Percentiles rank a stretch among this genome's conserved stretches.
Evolutionary conservation across 2,329 filamentous ascomycete genomes (phyloP).

Genomic region (Xylaria polymorpha): DNA sequence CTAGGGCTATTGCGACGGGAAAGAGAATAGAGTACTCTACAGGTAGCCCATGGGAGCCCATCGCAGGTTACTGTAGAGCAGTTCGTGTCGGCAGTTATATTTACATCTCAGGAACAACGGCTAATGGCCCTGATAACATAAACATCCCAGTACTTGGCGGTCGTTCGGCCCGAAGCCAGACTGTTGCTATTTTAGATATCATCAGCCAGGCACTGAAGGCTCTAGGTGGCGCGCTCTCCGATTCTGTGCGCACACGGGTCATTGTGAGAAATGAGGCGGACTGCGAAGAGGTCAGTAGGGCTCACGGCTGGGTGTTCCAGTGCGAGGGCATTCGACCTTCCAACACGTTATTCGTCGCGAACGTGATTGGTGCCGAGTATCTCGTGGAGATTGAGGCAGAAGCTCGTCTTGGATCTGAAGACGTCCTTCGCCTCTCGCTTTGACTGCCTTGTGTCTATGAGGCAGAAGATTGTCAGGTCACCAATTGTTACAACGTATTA

Average conservation of each 20-base stretch:
- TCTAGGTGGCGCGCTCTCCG: slow-evolving; percentile 44
- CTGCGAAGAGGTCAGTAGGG: slow-evolving; percentile 45
- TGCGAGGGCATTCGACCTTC: slow-evolving; percentile 43
- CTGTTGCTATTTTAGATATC: slow-evolving; percentile 48
- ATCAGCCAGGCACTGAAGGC: slow-evolving; percentile 44
- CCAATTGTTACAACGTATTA: neutral
- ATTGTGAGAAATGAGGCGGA: slow-evolving; percentile 44
- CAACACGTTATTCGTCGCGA: slow-evolving; percentile 38
- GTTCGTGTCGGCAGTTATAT: slow-evolving; percentile 45
- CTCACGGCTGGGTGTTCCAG: slow-evolving; percentile 47
- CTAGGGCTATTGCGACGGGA: slow-evolving; percentile 40
- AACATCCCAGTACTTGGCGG: slow-evolving; percentile 41
- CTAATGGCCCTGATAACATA: slow-evolving; percentile 42
- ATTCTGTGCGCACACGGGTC: slow-evolving; percentile 47
- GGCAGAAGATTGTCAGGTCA: neutral
- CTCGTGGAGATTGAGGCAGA: slow-evolving; percentile 44
- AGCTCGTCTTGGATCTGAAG: slow-evolving; percentile 33
- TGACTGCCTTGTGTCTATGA: neutral
- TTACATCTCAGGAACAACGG: slow-evolving; percentile 50
- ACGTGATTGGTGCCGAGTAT: slow-evolving; percentile 35
- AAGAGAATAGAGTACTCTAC: slow-evolving; percentile 47
- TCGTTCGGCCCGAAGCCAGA: slow-evolving; percentile 44
- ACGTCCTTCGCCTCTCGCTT: slow-evolving; percentile 23
- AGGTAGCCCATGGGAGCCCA: slow-evolving; percentile 49
- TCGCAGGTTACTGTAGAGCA: slow-evolving; percentile 50